phyloP scores from a whole-genome alignment of 352 stramenopile species.

The Saprolegnia diclina region DNA sequence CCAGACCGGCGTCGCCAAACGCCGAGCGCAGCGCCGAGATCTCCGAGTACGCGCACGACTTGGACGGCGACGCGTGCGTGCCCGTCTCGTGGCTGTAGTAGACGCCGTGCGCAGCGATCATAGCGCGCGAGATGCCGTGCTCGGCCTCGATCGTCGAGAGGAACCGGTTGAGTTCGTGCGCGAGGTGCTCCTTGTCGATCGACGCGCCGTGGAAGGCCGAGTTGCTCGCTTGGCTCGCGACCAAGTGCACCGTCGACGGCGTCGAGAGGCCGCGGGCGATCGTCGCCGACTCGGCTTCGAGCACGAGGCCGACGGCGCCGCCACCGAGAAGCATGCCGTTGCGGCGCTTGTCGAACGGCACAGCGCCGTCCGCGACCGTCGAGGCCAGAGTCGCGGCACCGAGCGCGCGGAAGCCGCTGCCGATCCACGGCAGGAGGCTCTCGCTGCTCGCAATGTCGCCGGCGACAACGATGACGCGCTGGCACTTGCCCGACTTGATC shows the following conservation, averaged over 20 bases:
- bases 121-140: conserved; percentile 86
- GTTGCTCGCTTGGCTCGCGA: conserved; percentile 94
- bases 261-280: conserved; percentile 7
- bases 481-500: conserved; percentile 86
- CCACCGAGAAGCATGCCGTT: conserved; percentile 93
- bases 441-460: conserved; percentile 90
- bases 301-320: conserved; percentile 77
- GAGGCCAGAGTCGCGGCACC: conserved; percentile 87
- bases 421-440: conserved; percentile 91
- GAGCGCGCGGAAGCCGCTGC: conserved; percentile 91
- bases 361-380: conserved; percentile 67
- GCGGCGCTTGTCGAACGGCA: conserved; percentile 90
- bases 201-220: conserved; percentile 94
- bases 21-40: conserved; percentile 54
- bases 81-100: conserved; percentile 98
- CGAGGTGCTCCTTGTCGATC: conserved; percentile 91
- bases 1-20: conserved; percentile 63
- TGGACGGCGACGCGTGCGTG: conserved; percentile 90
- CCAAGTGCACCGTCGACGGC: conserved; percentile 54
- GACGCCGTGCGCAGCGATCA: conserved; percentile 89
- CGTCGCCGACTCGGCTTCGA: conserved; percentile 53
- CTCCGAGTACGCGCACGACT: conserved; percentile 94
- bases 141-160: conserved; percentile 82
- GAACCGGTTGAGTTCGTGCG: conserved; percentile 87
- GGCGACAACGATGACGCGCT: conserved; percentile 92